Percentiles rank a stretch among this genome's conserved stretches.
These are phyloP conservation scores for Gymnopus androsaceus DNA, from an alignment of 1,284 basidiomycete genomes.

Conservation along the genomic window DNA sequence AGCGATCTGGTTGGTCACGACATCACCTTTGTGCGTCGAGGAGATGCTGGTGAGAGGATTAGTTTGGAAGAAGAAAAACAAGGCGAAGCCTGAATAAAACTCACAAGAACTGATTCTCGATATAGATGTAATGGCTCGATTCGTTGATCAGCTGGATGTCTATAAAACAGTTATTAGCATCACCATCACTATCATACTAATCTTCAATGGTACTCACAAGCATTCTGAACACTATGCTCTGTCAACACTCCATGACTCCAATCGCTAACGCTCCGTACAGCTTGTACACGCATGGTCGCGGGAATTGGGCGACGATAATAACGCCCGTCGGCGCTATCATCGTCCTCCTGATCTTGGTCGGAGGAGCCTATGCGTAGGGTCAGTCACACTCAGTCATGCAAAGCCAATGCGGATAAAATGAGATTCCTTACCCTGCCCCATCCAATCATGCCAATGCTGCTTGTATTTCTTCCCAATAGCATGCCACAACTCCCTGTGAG, in stretches of 20 bases:
- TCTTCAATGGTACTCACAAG: constrained; percentile 73
- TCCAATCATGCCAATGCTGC: constrained; percentile 52
- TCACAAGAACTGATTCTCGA: constrained; percentile 95
- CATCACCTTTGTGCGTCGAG: constrained; percentile 62
- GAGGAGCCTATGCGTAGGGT: too few relatives aligned
- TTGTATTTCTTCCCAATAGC: constrained; percentile 60
- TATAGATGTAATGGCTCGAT: constrained; percentile 87
- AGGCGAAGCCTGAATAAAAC: constrained; percentile 31
- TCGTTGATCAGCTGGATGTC: constrained; percentile 84
- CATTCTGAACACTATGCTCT: constrained; percentile 84
- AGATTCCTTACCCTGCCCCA: background rate
- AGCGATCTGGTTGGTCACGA: constrained; percentile 82
- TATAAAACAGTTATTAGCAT: constrained; percentile 28
- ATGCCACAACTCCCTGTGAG: constrained; percentile 66
- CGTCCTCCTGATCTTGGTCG: background rate
- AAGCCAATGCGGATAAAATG: background rate
- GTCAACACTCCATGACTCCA: constrained; percentile 91
- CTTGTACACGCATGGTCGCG: constrained; percentile 70
- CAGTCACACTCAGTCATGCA: too few relatives aligned
- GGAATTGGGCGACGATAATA: constrained; percentile 43
- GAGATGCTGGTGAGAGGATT: constrained; percentile 61
- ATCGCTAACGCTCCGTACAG: constrained; percentile 80
- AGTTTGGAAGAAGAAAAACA: constrained; percentile 5
- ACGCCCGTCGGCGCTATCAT: constrained; percentile 16
- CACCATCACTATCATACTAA: too few relatives aligned